Conservation (phyloP, 176 grass and related monocot species). For the Alloteropsis semialata region DNA sequence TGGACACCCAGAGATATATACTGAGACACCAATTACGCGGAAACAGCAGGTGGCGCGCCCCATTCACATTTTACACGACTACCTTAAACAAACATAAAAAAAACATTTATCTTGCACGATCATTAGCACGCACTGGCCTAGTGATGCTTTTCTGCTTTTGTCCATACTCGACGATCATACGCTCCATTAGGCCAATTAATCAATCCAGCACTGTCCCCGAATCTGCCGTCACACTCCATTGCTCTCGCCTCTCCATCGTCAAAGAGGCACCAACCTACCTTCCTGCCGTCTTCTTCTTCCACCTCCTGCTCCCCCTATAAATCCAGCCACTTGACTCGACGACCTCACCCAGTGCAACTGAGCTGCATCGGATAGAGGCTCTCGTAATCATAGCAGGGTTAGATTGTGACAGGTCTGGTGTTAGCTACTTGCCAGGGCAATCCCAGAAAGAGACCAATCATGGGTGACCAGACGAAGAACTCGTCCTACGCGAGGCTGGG, state of each 20-base stretch:
- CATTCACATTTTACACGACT: constrained; percentile 44
- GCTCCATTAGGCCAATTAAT: constrained; percentile 37
- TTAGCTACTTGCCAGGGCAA: background rate
- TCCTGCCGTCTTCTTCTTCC: constrained; percentile 42
- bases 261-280: constrained; percentile 49
- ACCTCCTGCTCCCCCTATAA: constrained; percentile 19
- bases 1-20: background rate
- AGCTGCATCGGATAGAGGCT: background rate
- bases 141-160: constrained; percentile 35
- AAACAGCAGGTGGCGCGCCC: constrained; percentile 29
- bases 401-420: constrained; percentile 14
- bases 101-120: background rate
- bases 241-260: constrained; percentile 17
- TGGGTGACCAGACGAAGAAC: constrained; percentile 26
- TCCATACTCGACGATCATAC: constrained; percentile 32
- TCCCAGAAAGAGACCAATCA: background rate
- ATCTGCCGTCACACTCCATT: constrained; percentile 37
- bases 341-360: background rate
- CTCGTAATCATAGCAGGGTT: background rate
- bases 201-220: constrained; percentile 30
- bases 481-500: constrained; percentile 21
- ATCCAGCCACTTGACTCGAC: constrained; percentile 35
- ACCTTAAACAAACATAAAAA: background rate
- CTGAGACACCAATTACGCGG: background rate
- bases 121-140: constrained; percentile 17